Percentiles rank a stretch among this genome's conserved stretches.
These are phyloP conservation scores for Aurantiochytrium sp. DNA, from an alignment of 108 stramenopile genomes.

Conservation along the genomic window DNA sequence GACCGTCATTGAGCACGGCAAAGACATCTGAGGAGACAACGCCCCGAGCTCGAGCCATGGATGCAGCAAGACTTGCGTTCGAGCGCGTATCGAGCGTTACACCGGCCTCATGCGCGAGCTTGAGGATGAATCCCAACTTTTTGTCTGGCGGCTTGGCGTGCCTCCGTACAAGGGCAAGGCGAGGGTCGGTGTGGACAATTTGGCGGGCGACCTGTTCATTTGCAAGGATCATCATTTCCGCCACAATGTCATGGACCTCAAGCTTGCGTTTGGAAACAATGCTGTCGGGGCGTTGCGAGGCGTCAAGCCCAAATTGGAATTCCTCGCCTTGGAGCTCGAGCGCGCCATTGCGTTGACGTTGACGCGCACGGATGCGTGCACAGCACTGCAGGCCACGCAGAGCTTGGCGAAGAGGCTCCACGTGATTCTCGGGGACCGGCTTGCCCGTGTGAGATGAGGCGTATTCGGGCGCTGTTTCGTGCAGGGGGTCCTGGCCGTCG, in stretches of 20 bases:
- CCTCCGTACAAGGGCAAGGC: constrained; percentile 53
- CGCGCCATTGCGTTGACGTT: not conserved
- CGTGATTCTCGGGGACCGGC: not conserved
- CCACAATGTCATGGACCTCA: constrained; percentile 72
- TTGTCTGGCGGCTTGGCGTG: constrained; percentile 26
- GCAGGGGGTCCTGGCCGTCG: constrained; percentile 61
- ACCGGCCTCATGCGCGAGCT: not conserved
- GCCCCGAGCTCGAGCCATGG: not conserved
- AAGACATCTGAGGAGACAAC: not conserved
- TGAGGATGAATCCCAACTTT: not conserved
- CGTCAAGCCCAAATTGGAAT: constrained; percentile 55
- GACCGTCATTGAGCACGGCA: constrained; percentile 4
- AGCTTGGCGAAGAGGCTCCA: constrained; percentile 45
- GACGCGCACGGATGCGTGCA: not conserved
- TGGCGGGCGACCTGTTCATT: constrained; percentile 57
- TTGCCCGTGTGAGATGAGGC: not conserved
- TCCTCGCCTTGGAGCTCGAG: constrained; percentile 39
- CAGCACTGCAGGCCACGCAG: not conserved
- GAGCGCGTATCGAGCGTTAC: constrained; percentile 3
- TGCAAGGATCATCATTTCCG: constrained; percentile 73
- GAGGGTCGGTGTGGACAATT: constrained; percentile 46
- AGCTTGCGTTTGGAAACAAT: constrained; percentile 57
- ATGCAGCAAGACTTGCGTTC: not conserved
- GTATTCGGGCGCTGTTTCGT: constrained; percentile 52
- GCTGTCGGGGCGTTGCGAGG: constrained; percentile 42